Evolutionary conservation across 192 early-diverging fungal genomes (phyloP), one percentile per base, ranked within the genome.

Genomic region (Physocladia obscura): DNA sequence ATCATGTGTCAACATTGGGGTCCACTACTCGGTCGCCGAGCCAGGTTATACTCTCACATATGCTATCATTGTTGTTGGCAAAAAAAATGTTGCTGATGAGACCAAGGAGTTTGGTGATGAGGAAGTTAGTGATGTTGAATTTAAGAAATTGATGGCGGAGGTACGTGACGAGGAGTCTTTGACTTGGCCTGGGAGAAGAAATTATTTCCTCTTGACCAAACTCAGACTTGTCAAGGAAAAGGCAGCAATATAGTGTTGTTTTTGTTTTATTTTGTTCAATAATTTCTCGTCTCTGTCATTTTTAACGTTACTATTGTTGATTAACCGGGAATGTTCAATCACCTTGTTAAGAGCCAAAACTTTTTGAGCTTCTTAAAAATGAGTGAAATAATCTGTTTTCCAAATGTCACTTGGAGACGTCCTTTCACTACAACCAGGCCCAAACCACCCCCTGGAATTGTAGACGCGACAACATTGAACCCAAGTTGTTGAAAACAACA

Each of bases 21-120:
- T 11, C 11, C 48, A 49, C 29, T 64, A 22, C 22, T 30, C 24
- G 11, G 29, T 30, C 4, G 30, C 32, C 29, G 48, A 64, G 32
- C 15, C 0, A 19, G 62, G 62, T 17, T 6, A 19, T 0, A 31
- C 32, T 5, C 8, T 64, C 1, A 50, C 62, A 30, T 64, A 50
- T 34, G 62, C 62, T 4, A 35, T 64, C 48, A 51, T 64, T 64
- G 62, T 26, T 17, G 17, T 51, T 51, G 62, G 48, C 4, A 64
- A 64, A 26, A 64, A 64, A 49, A 17, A 26, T 5, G 48, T 26
- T 2, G n/a, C 4, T 3, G 40, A 62, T 6, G 39, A 62, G 19
- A 49, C 30, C 22, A 32, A 50, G 15, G 48, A 64, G 29, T 26
- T 35, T 30, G 49, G 26, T 1, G 49, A 49, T 49, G 62, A 64